Conservation (phyloP, 768 basidiomycete species). For the Rhodotorula paludigena region DNA sequence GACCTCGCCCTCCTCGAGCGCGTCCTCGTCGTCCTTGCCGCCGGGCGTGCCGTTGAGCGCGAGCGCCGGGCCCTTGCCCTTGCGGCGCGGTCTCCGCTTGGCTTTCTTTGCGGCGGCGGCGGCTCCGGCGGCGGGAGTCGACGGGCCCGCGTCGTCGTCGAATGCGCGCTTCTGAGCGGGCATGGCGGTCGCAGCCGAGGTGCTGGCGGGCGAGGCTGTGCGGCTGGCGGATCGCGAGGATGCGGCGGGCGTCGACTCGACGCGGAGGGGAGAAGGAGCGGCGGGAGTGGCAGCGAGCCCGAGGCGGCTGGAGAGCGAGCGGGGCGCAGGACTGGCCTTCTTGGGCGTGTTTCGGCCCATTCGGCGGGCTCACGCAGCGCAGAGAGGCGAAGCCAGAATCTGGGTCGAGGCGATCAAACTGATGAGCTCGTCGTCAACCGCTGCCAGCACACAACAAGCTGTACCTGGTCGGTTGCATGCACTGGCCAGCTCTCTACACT, state of each 20-base stretch:
- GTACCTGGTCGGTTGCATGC: too few relatives aligned
- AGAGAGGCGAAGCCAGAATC: neutral
- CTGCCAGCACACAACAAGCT: too few relatives aligned
- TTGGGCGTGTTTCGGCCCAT: constrained; percentile 21
- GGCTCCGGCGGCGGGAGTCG: neutral
- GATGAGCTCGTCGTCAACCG: too few relatives aligned
- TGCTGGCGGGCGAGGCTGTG: neutral
- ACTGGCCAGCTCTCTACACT: too few relatives aligned
- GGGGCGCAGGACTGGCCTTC: neutral
- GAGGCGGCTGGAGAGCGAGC: constrained; percentile 15
- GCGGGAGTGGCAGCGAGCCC: neutral
- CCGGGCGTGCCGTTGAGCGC: neutral
- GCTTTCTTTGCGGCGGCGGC: neutral
- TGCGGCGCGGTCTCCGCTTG: neutral
- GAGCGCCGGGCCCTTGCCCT: neutral
- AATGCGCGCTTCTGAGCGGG: constrained; percentile 27
- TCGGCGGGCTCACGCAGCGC: neutral
- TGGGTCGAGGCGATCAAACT: neutral
- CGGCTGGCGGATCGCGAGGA: too few relatives aligned
- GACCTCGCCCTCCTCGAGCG: constrained; percentile 31
- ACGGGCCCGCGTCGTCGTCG: constrained; percentile 1
- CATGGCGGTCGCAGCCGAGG: constrained; percentile 1
- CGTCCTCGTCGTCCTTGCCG: neutral
- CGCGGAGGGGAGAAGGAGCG: constrained; percentile 19
- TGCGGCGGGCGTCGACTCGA: too few relatives aligned